Evolutionary conservation across 371 early-diverging fungal genomes (phyloP).

Genomic region (Haplosporangium sp.): DNA sequence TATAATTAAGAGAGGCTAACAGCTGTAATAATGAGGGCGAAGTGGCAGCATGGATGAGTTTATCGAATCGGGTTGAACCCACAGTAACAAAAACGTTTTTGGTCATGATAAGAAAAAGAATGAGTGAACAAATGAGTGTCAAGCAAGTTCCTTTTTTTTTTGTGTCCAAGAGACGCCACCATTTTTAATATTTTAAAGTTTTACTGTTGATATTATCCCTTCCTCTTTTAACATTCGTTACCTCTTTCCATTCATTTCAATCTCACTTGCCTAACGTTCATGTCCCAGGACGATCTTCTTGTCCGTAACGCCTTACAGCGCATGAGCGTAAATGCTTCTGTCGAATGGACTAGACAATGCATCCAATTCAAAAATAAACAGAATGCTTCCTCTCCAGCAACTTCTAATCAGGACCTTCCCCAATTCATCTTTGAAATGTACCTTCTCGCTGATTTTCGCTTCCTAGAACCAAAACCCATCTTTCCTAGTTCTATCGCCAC

Average conservation of each 20-base stretch:
- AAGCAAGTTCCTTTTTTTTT: too few relatives aligned
- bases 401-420: conserved; percentile 14
- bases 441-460: conserved; percentile 50
- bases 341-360: conserved; percentile 54
- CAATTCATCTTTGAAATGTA: conserved; percentile 42
- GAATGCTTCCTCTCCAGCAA: conserved; percentile 8
- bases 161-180: neutral
- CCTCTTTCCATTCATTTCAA: neutral
- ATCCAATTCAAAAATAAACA: conserved; percentile 21
- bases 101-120: neutral
- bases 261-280: conserved; percentile 2
- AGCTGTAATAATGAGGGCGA: conserved; percentile 61
- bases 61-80: conserved; percentile 91
- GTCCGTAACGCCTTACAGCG: conserved; percentile 42
- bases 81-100: conserved; percentile 82
- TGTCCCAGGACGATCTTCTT: conserved; percentile 47
- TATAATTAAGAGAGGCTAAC: conserved; percentile 62
- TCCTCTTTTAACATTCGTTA: neutral
- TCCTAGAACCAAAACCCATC: conserved; percentile 31
- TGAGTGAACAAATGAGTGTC: neutral
- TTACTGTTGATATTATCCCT: neutral
- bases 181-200: neutral
- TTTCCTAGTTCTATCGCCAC: conserved; percentile 30
- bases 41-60: conserved; percentile 66
- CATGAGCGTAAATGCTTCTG: conserved; percentile 46